Base-by-base conservation (phyloP, 2,329 filamentous ascomycete genomes). In the Fusarium graminum region DNA sequence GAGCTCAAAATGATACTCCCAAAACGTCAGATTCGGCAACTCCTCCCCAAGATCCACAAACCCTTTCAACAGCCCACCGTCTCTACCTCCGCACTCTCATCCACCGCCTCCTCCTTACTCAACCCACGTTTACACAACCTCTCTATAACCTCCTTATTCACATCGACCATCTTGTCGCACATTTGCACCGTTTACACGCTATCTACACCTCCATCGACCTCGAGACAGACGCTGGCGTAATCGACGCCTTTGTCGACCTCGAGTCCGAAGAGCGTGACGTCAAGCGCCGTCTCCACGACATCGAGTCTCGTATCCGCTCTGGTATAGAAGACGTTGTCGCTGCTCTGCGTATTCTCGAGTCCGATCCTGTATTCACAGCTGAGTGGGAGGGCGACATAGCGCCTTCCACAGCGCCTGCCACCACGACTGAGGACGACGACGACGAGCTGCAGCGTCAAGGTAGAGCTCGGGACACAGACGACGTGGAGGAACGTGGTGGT, bases 171-270 rank as follows among this genome's bases (percentile, higher is more conserved):
- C 88, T 97, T 12, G 88, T 92, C 26, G 90, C 92, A 0, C 87
- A 93, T 38, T 86, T 95, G 43, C 85, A 88, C 51, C 90, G 92
- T 4, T 83, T 97, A 1, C 89, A 95, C 66, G 83, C 83, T 3
- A 88, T 95, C 47, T 95, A 94, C 83, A 86, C 87, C 17, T 89
- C 90, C 1, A 83, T 93, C 34, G 93, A 97, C 75, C 85, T 96
- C 0, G 92, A 97, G 76, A 85, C 87, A 6, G 92, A 97, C 71
- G 90, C 92, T 56, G 92, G 92, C 7, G 91, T 95, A 1, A 87
- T 94, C 6, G 92, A 93, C 73, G 88, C 89, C 0, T 89, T 91
- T 72, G 85, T 89, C 2, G 88, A 93, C 73, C 86, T 92, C 39
- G 85, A 84, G 19, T 84, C 86, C 47, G 93, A 97, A 74, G 92